Conservation (phyloP, 1,284 basidiomycete species). For the Trichosporon faecale region DNA sequence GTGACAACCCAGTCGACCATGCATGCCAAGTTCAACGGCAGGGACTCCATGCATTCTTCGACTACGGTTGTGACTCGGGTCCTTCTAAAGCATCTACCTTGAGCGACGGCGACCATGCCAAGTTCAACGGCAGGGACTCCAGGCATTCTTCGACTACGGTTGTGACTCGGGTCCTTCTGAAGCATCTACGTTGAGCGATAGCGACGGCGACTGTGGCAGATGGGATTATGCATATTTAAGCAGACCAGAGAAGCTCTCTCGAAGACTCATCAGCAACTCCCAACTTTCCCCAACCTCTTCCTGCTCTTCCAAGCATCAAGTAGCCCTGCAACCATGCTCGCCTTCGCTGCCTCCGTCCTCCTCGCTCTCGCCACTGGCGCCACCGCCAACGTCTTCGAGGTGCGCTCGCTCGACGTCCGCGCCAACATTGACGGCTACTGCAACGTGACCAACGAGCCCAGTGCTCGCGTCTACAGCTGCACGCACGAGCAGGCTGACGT, state of each 20-base stretch:
- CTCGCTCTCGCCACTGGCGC: not conserved
- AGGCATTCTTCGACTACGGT: no score
- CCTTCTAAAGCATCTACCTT: no score
- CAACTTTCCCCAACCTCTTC: not conserved
- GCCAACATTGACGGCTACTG: not conserved
- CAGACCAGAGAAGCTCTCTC: not conserved
- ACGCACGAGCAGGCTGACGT: not conserved
- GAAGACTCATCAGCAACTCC: not conserved
- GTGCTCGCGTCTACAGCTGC: not conserved
- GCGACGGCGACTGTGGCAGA: no score
- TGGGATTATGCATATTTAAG: not conserved
- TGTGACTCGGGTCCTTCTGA: no score
- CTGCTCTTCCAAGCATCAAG: not conserved
- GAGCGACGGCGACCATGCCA: no score
- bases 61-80: no score
- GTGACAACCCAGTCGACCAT: no score
- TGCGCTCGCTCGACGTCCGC: not conserved
- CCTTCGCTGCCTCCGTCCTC: not conserved
- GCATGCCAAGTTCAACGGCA: no score
- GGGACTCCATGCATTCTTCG: no score
- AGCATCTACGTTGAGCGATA: no score
- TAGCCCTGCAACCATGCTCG: not conserved
- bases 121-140: no score
- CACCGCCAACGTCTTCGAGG: not conserved
- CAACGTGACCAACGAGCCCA: not conserved